phyloP scores from a whole-genome alignment of 2,329 filamentous ascomycete species.

The Alternaria sp. region DNA sequence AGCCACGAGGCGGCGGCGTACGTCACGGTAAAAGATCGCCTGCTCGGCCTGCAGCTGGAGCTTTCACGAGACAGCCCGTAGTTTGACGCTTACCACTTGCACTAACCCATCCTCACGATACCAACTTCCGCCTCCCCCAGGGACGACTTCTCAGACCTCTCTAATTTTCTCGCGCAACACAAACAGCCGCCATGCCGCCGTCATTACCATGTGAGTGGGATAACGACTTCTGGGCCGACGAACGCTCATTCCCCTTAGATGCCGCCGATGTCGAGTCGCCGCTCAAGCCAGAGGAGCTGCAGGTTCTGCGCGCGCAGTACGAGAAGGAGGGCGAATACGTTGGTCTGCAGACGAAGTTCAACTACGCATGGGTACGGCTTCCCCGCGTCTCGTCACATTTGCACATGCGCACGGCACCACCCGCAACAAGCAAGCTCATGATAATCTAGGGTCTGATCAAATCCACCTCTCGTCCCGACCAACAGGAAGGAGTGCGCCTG shows the following conservation, averaged over 20 bases:
- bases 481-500: constrained; percentile 91
- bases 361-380: constrained; percentile 89
- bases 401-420: not conserved
- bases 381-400: not conserved
- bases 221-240: constrained; percentile 11
- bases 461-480: constrained; percentile 80
- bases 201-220: constrained; percentile 45
- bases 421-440: constrained; percentile 8
- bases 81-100: constrained; percentile 1
- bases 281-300: constrained; percentile 87
- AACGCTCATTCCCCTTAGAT: constrained; percentile 64
- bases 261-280: constrained; percentile 97
- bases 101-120: not conserved
- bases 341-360: constrained; percentile 98
- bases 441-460: constrained; percentile 84
- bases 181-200: constrained; percentile 36
- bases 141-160: not conserved
- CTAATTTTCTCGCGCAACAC: not conserved
- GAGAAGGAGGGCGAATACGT: constrained; percentile 98
- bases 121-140: not conserved
- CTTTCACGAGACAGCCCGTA: constrained; percentile 28
- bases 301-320: constrained; percentile 91
- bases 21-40: constrained; percentile 37
- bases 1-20: constrained; percentile 40
- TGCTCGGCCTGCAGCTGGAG: constrained; percentile 12